Percentiles rank a stretch among this genome's conserved stretches.
These are phyloP conservation scores for Beverwykella pulmonaria DNA, from an alignment of 495 filamentous ascomycete species.

Conservation along the genomic window DNA sequence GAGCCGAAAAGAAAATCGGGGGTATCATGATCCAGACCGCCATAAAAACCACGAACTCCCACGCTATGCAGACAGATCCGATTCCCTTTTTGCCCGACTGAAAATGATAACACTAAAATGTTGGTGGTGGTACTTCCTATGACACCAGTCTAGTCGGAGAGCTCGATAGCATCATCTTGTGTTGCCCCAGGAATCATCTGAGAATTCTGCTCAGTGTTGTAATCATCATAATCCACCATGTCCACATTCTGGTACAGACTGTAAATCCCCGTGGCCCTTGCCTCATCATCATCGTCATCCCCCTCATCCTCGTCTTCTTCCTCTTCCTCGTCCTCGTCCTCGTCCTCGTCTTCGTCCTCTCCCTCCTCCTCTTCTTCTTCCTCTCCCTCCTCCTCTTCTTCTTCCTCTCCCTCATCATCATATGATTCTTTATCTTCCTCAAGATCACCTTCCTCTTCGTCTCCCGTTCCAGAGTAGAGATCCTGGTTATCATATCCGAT, in stretches of 20 bases:
- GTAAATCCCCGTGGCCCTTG: not conserved
- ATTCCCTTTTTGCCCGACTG: no score
- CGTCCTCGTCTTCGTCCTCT: slow-evolving; percentile 14
- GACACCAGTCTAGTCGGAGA: slow-evolving; percentile 39
- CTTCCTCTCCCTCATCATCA: slow-evolving; percentile 6
- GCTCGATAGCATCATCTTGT: slow-evolving; percentile 41
- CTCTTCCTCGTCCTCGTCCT: slow-evolving; percentile 36
- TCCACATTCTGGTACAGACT: no score
- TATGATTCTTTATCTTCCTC: slow-evolving; percentile 7
- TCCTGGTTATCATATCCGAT: not conserved
- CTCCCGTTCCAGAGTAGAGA: not conserved
- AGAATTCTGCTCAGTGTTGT: not conserved
- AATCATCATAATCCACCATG: no score
- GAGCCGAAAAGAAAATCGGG: no score
- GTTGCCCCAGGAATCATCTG: slow-evolving; percentile 17
- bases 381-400: slow-evolving; percentile 18
- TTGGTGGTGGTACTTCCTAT: no score
- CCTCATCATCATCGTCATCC: slow-evolving; percentile 24
- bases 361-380: slow-evolving; percentile 27
- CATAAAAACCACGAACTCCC: no score
- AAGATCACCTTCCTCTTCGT: not conserved
- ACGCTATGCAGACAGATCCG: no score
- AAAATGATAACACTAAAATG: no score
- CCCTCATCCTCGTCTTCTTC: slow-evolving; percentile 24
- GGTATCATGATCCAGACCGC: no score